Conservation (phyloP, 768 basidiomycete species). For the Hortiboletus campestris region DNA sequence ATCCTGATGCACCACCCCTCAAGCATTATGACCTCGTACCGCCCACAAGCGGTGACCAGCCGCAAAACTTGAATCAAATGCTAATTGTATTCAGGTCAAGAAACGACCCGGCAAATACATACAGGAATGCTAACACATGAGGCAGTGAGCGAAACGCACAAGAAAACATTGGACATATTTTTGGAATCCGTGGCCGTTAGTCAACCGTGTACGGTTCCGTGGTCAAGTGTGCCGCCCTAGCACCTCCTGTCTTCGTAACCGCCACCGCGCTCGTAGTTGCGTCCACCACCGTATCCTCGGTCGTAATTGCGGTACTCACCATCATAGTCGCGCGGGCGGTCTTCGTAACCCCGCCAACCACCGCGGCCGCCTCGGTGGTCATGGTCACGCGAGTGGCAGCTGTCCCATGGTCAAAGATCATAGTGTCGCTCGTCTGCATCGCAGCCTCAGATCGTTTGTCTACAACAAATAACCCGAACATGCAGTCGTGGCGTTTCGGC, state of each 20-base stretch:
- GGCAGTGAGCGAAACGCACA: not conserved
- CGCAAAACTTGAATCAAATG: too few relatives aligned
- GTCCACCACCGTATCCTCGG: conserved; percentile 23
- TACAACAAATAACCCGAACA: conserved; percentile 20
- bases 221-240: conserved; percentile 21
- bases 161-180: not conserved
- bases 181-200: not conserved
- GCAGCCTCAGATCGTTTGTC: not conserved
- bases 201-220: not conserved
- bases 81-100: too few relatives aligned
- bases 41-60: too few relatives aligned
- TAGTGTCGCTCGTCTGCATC: conserved; percentile 76
- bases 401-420: conserved; percentile 89
- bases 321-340: conserved; percentile 26
- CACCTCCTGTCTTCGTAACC: conserved; percentile 45
- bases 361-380: conserved; percentile 49
- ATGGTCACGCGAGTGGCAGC: conserved; percentile 73
- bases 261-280: conserved; percentile 40
- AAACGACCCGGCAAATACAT: too few relatives aligned
- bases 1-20: too few relatives aligned
- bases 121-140: too few relatives aligned
- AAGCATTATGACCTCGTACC: too few relatives aligned
- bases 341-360: conserved; percentile 35
- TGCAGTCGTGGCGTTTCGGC: conserved; percentile 74
- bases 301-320: conserved; percentile 45